These are phyloP conservation scores for Kluyveromyces siamensis DNA, from an alignment of 805 yeast genomes.

Conservation along the genomic window DNA sequence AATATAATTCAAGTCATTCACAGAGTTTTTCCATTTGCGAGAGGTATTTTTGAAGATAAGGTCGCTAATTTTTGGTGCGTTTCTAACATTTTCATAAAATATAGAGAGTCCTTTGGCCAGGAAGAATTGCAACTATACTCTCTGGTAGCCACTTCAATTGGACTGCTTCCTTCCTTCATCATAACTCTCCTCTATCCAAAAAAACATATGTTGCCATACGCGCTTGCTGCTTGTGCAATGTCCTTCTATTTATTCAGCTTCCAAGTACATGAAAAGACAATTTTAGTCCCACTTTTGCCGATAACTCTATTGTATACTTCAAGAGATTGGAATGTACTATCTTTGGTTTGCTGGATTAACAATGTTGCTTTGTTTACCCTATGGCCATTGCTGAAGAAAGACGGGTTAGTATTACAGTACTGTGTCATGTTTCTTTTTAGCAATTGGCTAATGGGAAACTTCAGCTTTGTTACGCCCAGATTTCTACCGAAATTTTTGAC, in stretches of 20 bases:
- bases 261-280: constrained; percentile 94
- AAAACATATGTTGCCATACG: constrained; percentile 52
- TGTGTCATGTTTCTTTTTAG: constrained; percentile 49
- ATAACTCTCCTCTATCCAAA: constrained; percentile 43
- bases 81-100: constrained; percentile 69
- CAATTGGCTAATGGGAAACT: constrained; percentile 72
- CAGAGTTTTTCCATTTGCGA: constrained; percentile 82
- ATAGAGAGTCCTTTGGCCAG: constrained; percentile 44
- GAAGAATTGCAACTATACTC: constrained; percentile 53
- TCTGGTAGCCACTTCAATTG: constrained; percentile 40
- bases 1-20: constrained; percentile 44
- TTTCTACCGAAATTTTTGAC: constrained; percentile 33
- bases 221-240: constrained; percentile 75
- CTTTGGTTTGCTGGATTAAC: constrained; percentile 78
- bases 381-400: constrained; percentile 78
- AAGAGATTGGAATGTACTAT: constrained; percentile 49
- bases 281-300: constrained; percentile 81
- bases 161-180: constrained; percentile 49
- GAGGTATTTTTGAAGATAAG: constrained; percentile 95
- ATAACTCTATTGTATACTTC: constrained; percentile 52
- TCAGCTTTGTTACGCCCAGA: constrained; percentile 42
- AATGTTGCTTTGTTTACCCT: constrained; percentile 78
- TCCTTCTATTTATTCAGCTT: constrained; percentile 85
- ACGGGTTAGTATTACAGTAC: constrained; percentile 67
- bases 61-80: constrained; percentile 98